Evolutionary conservation across 306 rosid genomes (phyloP).

Genomic region (Medicago ruthenica): DNA sequence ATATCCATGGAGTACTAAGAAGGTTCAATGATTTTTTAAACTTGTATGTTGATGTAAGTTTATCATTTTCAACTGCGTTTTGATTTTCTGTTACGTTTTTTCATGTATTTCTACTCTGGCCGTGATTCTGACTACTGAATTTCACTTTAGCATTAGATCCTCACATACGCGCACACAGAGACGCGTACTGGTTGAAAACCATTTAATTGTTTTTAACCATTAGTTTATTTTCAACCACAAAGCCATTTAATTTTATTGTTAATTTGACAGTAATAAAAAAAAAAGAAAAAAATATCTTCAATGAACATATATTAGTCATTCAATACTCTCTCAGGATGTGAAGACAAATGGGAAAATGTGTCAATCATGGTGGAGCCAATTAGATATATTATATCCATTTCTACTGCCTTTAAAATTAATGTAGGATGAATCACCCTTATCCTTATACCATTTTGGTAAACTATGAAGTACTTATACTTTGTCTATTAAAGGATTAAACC

Average conservation of each 20-base stretch:
- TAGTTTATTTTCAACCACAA: slow-evolving; percentile 7
- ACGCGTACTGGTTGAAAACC: neutral
- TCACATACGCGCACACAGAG: neutral
- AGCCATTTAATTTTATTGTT: slow-evolving; percentile 21
- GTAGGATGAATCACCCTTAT: neutral
- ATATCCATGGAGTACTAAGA: slow-evolving; percentile 69
- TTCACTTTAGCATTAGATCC: neutral
- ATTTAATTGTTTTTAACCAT: slow-evolving; percentile 29
- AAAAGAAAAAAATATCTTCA: neutral
- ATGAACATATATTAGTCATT: neutral
- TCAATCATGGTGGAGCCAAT: slow-evolving; percentile 6
- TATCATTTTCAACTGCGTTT: slow-evolving; percentile 31
- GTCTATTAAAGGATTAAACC: slow-evolving; percentile 5
- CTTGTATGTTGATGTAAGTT: slow-evolving; percentile 82
- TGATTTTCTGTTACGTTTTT: neutral
- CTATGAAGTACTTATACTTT: slow-evolving; percentile 27
- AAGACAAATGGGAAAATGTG: slow-evolving; percentile 5
- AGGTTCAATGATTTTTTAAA: slow-evolving; percentile 95
- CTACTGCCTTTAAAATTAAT: neutral
- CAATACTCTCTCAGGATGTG: slow-evolving; percentile 12
- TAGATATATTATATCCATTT: slow-evolving; percentile 12
- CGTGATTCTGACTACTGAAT: slow-evolving; percentile 10
- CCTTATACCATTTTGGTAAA: slow-evolving; percentile 2
- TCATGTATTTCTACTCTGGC: slow-evolving; percentile 13
- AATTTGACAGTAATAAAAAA: neutral